Conservation (phyloP, 768 basidiomycete species). For the Suillus discolor region DNA sequence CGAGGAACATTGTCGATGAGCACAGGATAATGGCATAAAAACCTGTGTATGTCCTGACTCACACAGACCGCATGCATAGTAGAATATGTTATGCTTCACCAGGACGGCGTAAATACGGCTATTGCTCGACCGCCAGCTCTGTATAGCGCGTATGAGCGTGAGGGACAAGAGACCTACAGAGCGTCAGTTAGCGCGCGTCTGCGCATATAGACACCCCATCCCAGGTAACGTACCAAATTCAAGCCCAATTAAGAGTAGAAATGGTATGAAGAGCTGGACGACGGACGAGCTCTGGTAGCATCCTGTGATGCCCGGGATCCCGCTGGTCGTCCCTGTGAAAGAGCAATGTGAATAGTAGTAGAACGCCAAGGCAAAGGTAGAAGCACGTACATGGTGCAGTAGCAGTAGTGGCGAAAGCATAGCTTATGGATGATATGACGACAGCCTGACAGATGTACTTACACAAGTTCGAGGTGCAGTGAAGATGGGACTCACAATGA, state of each 20-base stretch:
- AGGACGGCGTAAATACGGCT: not conserved
- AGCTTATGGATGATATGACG: not conserved
- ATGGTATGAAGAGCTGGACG: not conserved
- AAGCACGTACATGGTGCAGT: constrained; percentile 1
- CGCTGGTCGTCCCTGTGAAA: not conserved
- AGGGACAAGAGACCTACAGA: constrained; percentile 1
- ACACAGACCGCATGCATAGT: constrained; percentile 3
- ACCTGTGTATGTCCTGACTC: not conserved
- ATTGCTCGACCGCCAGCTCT: constrained; percentile 1
- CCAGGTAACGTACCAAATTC: not conserved
- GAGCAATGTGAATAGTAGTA: not conserved
- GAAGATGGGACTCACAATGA: not conserved
- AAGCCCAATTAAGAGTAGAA: not conserved
- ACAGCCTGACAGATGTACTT: not conserved
- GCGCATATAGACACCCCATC: not conserved
- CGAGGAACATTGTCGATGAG: not conserved
- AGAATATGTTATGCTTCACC: not conserved
- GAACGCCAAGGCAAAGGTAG: not conserved
- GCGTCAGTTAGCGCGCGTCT: not conserved
- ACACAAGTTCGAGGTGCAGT: not conserved
- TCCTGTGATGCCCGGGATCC: not conserved
- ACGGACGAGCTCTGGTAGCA: not conserved
- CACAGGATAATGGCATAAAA: not conserved
- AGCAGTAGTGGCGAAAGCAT: not conserved
- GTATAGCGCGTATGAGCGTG: not conserved